These are phyloP conservation scores for Dianthus caryophyllus DNA, from an alignment of 148 eudicot genomes.

Conservation along the genomic window DNA sequence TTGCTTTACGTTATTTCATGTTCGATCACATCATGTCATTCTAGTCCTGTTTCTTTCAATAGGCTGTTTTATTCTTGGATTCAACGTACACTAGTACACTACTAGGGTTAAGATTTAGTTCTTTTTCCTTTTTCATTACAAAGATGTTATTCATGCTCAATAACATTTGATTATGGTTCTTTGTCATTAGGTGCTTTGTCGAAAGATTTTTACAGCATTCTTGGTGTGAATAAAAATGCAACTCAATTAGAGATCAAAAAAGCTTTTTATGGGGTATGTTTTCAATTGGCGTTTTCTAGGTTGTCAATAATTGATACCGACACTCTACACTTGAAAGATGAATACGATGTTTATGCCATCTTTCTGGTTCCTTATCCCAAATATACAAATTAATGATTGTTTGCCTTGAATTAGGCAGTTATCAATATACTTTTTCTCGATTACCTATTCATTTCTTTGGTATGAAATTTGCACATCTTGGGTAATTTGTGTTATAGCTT, in stretches of 20 bases:
- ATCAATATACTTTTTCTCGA: no score
- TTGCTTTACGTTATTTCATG: not conserved
- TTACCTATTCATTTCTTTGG: no score
- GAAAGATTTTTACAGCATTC: constrained; percentile 70
- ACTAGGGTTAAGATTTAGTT: not conserved
- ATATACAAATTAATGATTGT: no score
- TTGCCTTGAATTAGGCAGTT: no score
- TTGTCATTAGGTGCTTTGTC: constrained; percentile 39
- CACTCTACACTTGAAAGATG: no score
- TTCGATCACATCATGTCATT: no score
- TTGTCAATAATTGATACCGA: not conserved
- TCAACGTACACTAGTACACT: not conserved
- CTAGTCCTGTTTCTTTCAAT: no score
- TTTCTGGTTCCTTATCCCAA: not conserved
- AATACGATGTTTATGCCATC: not conserved
- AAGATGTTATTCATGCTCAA: not conserved
- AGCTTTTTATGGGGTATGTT: constrained; percentile 87
- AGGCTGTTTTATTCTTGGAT: not conserved
- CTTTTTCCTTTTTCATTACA: not conserved
- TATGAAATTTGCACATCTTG: no score
- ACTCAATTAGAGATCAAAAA: constrained; percentile 81
- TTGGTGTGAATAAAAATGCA: constrained; percentile 75
- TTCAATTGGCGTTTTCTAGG: not conserved
- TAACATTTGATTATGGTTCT: constrained; percentile 13
- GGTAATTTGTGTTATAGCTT: constrained; percentile 38